Conservation (phyloP, 768 basidiomycete species). For the Phlebiopsis flavidoalba region DNA sequence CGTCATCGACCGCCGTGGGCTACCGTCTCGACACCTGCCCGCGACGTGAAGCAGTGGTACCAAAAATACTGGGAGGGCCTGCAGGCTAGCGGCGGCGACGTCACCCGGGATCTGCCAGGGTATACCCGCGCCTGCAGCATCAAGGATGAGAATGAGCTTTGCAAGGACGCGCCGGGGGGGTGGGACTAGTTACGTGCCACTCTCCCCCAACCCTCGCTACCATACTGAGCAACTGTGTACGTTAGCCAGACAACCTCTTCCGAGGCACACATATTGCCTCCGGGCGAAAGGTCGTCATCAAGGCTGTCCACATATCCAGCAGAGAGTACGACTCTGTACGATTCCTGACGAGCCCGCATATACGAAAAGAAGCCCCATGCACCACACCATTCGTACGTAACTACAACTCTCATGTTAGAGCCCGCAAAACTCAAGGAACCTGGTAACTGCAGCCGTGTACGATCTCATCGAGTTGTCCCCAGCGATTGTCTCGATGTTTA, state of each 20-base stretch:
- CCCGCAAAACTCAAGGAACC: background rate
- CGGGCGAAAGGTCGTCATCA: constrained; percentile 52
- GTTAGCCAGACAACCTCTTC: constrained; percentile 63
- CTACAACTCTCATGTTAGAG: background rate
- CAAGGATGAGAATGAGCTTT: constrained; percentile 54
- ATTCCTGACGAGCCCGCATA: constrained; percentile 45
- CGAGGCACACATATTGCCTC: constrained; percentile 53
- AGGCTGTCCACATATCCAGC: constrained; percentile 61
- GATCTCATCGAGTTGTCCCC: constrained; percentile 53
- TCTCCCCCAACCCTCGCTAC: background rate
- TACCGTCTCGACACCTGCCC: constrained; percentile 64
- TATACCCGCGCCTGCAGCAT: constrained; percentile 29
- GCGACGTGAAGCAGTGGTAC: constrained; percentile 62
- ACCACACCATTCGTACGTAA: constrained; percentile 68
- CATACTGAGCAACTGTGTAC: background rate
- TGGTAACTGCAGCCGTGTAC: constrained; percentile 46
- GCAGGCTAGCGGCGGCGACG: constrained; percentile 12
- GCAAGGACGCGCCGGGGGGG: constrained; percentile 69
- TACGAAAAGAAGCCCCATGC: constrained; percentile 58
- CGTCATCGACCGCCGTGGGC: constrained; percentile 44
- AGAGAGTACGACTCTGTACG: constrained; percentile 59
- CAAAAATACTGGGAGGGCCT: constrained; percentile 26
- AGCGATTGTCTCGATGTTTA: constrained; percentile 53
- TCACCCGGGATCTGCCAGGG: constrained; percentile 24
- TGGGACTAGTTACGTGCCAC: constrained; percentile 53